These are phyloP conservation scores for Lachancea fermentati DNA, from an alignment of 805 yeast genomes.

Conservation along the genomic window DNA sequence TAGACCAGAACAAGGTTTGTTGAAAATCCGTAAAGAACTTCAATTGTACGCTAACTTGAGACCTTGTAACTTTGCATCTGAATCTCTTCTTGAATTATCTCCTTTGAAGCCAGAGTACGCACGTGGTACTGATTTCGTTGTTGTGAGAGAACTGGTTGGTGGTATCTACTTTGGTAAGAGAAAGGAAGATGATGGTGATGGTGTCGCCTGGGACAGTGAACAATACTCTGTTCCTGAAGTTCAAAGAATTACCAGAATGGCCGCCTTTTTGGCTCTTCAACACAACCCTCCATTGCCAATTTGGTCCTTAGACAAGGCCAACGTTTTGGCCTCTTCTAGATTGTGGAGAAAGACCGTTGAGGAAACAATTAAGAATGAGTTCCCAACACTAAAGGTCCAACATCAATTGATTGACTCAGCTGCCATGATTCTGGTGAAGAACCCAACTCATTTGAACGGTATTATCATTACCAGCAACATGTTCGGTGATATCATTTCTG, in stretches of 20 bases:
- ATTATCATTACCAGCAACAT: conserved; percentile 88
- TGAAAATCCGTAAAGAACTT: conserved; percentile 90
- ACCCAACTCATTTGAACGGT: conserved; percentile 89
- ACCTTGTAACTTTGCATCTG: conserved; percentile 91
- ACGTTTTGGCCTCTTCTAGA: conserved; percentile 92
- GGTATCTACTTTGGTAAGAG: conserved; percentile 98
- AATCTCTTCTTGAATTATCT: conserved; percentile 73
- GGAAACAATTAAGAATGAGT: conserved; percentile 76
- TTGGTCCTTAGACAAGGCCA: conserved; percentile 96
- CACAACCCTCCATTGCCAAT: conserved; percentile 89
- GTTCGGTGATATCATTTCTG: conserved; percentile 98
- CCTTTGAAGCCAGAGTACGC: conserved; percentile 85
- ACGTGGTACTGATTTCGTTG: conserved; percentile 84
- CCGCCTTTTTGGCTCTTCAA: conserved; percentile 93
- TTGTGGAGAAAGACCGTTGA: conserved; percentile 94
- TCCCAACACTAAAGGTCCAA: conserved; percentile 80
- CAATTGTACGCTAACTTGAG: conserved; percentile 93
- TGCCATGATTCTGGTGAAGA: conserved; percentile 93
- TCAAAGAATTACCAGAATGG: conserved; percentile 95
- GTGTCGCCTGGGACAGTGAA: conserved; percentile 91
- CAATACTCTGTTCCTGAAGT: conserved; percentile 88
- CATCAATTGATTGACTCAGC: conserved; percentile 98
- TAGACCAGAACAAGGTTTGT: conserved; percentile 95
- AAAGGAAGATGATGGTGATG: conserved; percentile 82
- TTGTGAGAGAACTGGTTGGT: conserved; percentile 95